phyloP scores from a whole-genome alignment of 2,329 filamentous ascomycete genomes.

The Fusarium sarcochroum region DNA sequence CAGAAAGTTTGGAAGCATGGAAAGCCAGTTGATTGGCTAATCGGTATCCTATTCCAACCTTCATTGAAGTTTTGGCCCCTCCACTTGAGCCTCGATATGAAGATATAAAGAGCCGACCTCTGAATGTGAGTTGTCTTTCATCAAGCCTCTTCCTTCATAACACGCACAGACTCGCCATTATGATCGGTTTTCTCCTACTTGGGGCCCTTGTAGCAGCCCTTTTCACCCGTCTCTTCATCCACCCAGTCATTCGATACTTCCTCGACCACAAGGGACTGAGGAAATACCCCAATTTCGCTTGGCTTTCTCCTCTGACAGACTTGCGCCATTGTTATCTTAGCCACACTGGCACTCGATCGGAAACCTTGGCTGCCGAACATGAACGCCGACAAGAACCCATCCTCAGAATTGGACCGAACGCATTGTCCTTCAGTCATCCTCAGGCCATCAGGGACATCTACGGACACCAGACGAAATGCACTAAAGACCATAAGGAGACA shows the following conservation, averaged over 20 bases:
- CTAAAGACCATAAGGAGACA: constrained; percentile 63
- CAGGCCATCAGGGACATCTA: constrained; percentile 54
- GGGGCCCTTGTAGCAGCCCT: constrained; percentile 10
- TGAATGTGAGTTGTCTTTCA: not conserved
- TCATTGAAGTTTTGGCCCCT: too few species aligned
- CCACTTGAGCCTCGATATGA: not conserved
- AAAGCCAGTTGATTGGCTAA: too few species aligned
- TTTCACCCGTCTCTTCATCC: constrained; percentile 31
- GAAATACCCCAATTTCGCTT: constrained; percentile 37
- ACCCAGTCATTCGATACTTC: constrained; percentile 34
- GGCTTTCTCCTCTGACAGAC: constrained; percentile 41
- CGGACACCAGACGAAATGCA: constrained; percentile 62
- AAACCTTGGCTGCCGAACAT: constrained; percentile 63
- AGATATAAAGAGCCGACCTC: not conserved
- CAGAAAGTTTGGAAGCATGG: too few species aligned
- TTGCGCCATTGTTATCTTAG: constrained; percentile 39
- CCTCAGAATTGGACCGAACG: constrained; percentile 47
- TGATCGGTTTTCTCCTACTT: constrained; percentile 22
- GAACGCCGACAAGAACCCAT: constrained; percentile 53
- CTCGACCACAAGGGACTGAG: constrained; percentile 55
- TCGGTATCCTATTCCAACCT: too few species aligned
- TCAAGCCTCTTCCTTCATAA: not conserved
- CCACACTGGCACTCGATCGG: constrained; percentile 56
- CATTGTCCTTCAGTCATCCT: constrained; percentile 43
- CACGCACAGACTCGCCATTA: rapidly evolving